Percentiles rank a stretch among this genome's conserved stretches.
Evolutionary conservation across 129 eudicot genomes (phyloP).

Genomic region (Saussurea involucrata): DNA sequence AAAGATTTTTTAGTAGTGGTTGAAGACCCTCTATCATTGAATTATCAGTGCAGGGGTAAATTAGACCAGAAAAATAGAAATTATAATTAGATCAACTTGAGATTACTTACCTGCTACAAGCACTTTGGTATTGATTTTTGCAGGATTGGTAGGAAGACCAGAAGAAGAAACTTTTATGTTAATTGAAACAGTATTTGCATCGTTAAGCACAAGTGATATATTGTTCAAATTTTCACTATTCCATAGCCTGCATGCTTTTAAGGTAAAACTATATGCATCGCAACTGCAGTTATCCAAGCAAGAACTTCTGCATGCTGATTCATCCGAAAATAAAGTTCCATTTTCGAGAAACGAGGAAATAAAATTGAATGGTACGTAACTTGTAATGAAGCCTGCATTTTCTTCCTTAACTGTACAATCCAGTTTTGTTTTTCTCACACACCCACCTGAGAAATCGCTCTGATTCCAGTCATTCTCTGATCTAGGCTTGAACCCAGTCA

Average conservation of each 20-base stretch:
- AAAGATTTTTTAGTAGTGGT: not conserved
- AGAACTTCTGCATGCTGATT: conserved; percentile 8
- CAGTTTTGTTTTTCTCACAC: conserved; percentile 13
- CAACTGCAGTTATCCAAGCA: not conserved
- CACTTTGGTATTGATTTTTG: not conserved
- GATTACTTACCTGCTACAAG: conserved; percentile 31
- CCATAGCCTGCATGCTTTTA: not conserved
- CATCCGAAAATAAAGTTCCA: not conserved
- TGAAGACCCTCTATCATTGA: not conserved
- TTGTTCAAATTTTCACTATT: not conserved
- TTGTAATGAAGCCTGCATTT: not conserved
- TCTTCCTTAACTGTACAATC: not conserved
- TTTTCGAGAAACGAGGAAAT: not conserved
- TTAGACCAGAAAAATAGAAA: not conserved
- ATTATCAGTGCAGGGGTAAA: not conserved
- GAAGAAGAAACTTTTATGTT: conserved; percentile 20
- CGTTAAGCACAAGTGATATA: not conserved
- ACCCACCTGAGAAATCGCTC: conserved; percentile 23
- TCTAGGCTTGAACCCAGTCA: conserved; percentile 27
- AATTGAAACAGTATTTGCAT: not conserved
- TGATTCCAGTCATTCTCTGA: conserved; percentile 22
- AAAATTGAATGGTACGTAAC: not conserved
- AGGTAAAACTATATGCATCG: conserved; percentile 10
- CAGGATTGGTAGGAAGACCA: not conserved
- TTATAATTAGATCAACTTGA: not conserved